Evolutionary conservation across 768 basidiomycete genomes (phyloP).

Genomic region (Leucocoprinus leucothites): DNA sequence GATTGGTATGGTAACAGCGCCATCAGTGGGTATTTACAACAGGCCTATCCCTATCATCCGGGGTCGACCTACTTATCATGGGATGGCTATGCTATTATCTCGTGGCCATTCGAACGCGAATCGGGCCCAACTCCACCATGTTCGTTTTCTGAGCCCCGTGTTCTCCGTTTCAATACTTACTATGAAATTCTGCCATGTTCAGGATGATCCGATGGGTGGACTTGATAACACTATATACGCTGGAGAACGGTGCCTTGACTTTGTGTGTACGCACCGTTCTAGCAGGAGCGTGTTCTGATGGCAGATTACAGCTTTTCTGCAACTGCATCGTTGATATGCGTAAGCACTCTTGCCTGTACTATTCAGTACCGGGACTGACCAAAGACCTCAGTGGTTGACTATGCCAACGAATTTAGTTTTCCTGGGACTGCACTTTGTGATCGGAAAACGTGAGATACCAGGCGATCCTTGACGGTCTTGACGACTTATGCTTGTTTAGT

Average conservation of each 20-base stretch:
- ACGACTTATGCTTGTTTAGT: conserved; percentile 18
- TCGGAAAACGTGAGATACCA: conserved; percentile 36
- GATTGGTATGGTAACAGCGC: too few species aligned
- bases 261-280: conserved; percentile 26
- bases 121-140: conserved; percentile 30
- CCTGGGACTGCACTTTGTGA: conserved; percentile 46
- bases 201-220: conserved; percentile 49
- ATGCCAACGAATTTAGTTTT: conserved; percentile 42
- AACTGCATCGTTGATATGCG: conserved; percentile 38
- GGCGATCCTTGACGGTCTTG: background rate
- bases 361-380: background rate
- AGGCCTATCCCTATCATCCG: conserved; percentile 46
- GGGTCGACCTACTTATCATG: conserved; percentile 49
- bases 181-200: background rate
- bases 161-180: background rate
- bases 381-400: conserved; percentile 32
- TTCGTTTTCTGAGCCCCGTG: background rate
- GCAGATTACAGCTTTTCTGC: conserved; percentile 32
- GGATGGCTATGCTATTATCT: conserved; percentile 41
- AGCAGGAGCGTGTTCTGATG: background rate
- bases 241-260: conserved; percentile 52
- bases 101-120: conserved; percentile 33
- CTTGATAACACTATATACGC: conserved; percentile 45
- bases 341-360: conserved; percentile 22
- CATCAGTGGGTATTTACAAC: conserved; percentile 45